These are phyloP conservation scores for Ceratocystis cubensis DNA, from an alignment of 2,329 filamentous ascomycete genomes.

Conservation along the genomic window DNA sequence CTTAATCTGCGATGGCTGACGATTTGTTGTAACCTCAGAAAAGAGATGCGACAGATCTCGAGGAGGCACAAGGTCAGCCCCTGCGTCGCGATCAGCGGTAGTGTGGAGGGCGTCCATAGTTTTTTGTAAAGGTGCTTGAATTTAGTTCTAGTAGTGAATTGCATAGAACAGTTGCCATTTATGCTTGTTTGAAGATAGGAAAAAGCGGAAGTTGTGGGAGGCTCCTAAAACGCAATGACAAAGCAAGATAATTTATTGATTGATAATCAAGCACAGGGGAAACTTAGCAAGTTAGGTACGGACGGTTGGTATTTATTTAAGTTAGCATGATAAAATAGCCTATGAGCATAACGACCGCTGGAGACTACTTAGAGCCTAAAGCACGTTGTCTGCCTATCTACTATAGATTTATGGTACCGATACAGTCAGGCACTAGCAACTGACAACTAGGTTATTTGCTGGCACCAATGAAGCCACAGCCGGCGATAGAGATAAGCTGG, in stretches of 20 bases:
- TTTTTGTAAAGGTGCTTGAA: background rate
- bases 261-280: conserved; percentile 16
- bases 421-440: background rate
- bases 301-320: too few species aligned
- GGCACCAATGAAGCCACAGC: conserved; percentile 1
- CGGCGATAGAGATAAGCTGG: background rate
- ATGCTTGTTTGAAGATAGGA: background rate
- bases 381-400: too few species aligned
- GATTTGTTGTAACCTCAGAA: conserved; percentile 54
- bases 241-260: conserved; percentile 14
- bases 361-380: too few species aligned
- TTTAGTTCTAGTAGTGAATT: too few species aligned
- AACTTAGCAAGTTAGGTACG: background rate
- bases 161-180: background rate
- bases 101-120: background rate
- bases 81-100: background rate
- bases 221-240: background rate
- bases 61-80: conserved; percentile 33
- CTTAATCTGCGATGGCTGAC: conserved; percentile 58
- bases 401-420: too few species aligned
- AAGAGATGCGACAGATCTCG: conserved; percentile 69
- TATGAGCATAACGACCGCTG: background rate
- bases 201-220: background rate
- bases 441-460: background rate
- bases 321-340: background rate